Evolutionary conservation across 257 asterid species (phyloP).

Genomic region (Solanum chmielewskii): DNA sequence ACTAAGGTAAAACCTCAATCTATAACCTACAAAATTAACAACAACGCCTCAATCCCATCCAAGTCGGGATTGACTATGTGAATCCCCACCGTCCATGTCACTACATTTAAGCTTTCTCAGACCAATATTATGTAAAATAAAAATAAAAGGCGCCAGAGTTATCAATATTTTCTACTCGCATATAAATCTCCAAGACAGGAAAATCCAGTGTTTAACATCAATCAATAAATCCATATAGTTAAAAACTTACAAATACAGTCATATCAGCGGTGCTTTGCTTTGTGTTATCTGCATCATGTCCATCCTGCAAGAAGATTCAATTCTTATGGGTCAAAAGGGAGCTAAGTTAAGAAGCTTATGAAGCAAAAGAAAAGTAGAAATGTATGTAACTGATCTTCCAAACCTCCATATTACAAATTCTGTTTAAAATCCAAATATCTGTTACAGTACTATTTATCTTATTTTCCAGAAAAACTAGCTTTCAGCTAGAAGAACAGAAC

Average conservation of each 20-base stretch:
- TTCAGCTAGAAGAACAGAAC: not conserved
- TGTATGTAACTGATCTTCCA: not conserved
- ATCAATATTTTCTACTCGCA: not conserved
- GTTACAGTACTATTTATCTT: not conserved
- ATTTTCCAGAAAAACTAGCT: not conserved
- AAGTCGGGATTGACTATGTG: not conserved
- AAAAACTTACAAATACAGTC: conserved; percentile 69
- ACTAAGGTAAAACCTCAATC: not conserved
- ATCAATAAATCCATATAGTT: not conserved
- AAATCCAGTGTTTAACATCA: not conserved
- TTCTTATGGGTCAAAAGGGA: not conserved
- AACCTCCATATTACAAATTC: not conserved
- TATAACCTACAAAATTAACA: not conserved
- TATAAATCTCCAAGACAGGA: not conserved
- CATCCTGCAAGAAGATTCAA: conserved; percentile 42
- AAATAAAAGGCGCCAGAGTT: not conserved
- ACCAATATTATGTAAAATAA: not conserved
- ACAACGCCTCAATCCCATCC: not conserved
- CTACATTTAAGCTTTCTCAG: not conserved
- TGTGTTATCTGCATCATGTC: conserved; percentile 51
- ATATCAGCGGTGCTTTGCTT: conserved; percentile 73
- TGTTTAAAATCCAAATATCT: not conserved
- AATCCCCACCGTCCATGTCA: not conserved
- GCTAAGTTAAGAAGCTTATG: not conserved
- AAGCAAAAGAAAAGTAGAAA: not conserved